Conservation (phyloP, 257 asterid genomes). For the Scutellaria galericulata region DNA sequence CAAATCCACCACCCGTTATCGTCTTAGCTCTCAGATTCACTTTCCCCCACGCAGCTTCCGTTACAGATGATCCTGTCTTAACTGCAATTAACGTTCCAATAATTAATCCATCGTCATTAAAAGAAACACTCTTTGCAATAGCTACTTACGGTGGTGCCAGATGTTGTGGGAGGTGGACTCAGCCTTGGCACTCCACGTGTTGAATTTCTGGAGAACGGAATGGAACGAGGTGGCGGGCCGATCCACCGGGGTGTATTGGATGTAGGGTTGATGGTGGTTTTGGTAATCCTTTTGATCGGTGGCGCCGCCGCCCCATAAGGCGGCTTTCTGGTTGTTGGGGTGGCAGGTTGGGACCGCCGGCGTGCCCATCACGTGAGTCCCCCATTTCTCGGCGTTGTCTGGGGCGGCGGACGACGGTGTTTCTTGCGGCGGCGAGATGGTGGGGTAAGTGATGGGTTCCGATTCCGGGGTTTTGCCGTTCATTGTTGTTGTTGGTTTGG, state of each 20-base stretch:
- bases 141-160: slow-evolving; percentile 44
- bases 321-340: slow-evolving; percentile 56
- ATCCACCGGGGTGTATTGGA: slow-evolving; percentile 46
- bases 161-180: slow-evolving; percentile 56
- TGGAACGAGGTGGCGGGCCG: slow-evolving; percentile 27
- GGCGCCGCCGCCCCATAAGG: slow-evolving; percentile 49
- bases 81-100: slow-evolving; percentile 31
- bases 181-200: slow-evolving; percentile 53
- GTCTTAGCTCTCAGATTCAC: slow-evolving; percentile 52
- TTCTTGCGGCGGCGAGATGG: neutral
- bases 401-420: too few relatives aligned
- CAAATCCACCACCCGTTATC: slow-evolving; percentile 57
- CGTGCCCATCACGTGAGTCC: slow-evolving; percentile 56
- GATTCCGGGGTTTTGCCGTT: neutral
- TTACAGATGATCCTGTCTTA: slow-evolving; percentile 47
- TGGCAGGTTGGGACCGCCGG: slow-evolving; percentile 59
- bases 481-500: too few relatives aligned
- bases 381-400: slow-evolving; percentile 44
- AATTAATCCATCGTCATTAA: too few relatives aligned
- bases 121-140: too few relatives aligned
- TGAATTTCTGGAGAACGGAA: slow-evolving; percentile 54
- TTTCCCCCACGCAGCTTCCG: slow-evolving; percentile 58
- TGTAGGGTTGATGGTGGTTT: slow-evolving; percentile 50
- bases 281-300: slow-evolving; percentile 31
- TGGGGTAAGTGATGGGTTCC: too few relatives aligned